Evolutionary conservation across 441 rosid species (phyloP).

Genomic region (Mallotus repandus): DNA sequence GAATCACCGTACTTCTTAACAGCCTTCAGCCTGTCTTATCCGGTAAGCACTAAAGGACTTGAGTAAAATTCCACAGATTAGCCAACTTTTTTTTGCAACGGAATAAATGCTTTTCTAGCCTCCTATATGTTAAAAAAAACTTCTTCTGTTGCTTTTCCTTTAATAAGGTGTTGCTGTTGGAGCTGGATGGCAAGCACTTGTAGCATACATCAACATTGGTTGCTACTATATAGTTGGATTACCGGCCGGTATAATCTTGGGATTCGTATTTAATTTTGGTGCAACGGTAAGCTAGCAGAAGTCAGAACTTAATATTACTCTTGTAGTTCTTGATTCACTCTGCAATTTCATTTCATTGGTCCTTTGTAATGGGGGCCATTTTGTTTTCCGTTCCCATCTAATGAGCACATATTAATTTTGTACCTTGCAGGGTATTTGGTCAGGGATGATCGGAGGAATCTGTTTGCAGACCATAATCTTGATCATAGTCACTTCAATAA

Average conservation of each 20-base stretch:
- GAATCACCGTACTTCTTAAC: slow-evolving; percentile 73
- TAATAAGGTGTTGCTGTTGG: slow-evolving; percentile 79
- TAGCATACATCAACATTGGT: slow-evolving; percentile 76
- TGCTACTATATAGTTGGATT: slow-evolving; percentile 70
- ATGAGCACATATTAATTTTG: neutral
- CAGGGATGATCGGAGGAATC: slow-evolving; percentile 86
- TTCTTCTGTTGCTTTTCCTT: neutral
- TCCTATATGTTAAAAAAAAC: no score
- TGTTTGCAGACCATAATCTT: slow-evolving; percentile 67
- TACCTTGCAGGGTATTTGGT: slow-evolving; percentile 75
- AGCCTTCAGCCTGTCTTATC: slow-evolving; percentile 74
- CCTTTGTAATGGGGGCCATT: no score
- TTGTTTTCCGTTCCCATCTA: neutral
- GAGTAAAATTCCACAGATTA: neutral
- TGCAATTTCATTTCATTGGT: no score
- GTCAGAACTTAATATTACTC: no score
- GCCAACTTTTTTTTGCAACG: slow-evolving; percentile 21
- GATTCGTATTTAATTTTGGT: slow-evolving; percentile 60
- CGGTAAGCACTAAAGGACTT: slow-evolving; percentile 25
- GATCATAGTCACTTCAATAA: slow-evolving; percentile 53
- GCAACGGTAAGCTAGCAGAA: slow-evolving; percentile 44
- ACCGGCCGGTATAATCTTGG: slow-evolving; percentile 69
- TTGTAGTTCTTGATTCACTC: no score
- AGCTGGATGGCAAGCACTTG: slow-evolving; percentile 85
- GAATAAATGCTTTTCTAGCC: no score